Evolutionary conservation across 2,329 filamentous ascomycete species (phyloP).

Genomic region (Davidsoniella neocaledoniae): DNA sequence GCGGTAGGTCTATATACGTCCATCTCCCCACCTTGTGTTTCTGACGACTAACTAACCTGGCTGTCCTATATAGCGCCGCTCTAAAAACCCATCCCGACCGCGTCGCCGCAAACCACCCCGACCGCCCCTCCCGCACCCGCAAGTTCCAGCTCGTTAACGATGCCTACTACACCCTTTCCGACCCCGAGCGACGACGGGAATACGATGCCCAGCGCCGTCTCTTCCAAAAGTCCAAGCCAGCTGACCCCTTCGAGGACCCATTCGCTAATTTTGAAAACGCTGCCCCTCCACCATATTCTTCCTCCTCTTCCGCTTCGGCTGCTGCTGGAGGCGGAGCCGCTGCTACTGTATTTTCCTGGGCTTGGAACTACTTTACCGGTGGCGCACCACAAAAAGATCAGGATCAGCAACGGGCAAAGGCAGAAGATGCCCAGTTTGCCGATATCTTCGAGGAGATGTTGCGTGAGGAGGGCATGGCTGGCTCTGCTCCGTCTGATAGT

Average conservation of each 20-base stretch:
- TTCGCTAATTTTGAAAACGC: conserved; percentile 28
- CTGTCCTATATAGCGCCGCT: conserved; percentile 43
- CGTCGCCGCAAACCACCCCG: conserved; percentile 66
- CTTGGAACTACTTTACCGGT: conserved; percentile 43
- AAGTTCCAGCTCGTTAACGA: conserved; percentile 87
- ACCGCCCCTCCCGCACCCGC: conserved; percentile 64
- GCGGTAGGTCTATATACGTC: conserved; percentile 31
- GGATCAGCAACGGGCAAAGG: conserved; percentile 28
- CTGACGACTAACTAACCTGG: background rate
- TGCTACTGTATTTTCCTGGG: conserved; percentile 56
- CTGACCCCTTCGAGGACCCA: conserved; percentile 21
- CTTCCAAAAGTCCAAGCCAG: conserved; percentile 15
- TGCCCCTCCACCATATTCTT: background rate
- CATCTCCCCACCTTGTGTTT: background rate
- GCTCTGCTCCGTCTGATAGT: conserved; percentile 23
- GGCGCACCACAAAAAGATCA: conserved; percentile 19
- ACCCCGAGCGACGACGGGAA: conserved; percentile 56
- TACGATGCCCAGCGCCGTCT: conserved; percentile 53
- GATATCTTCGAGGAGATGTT: conserved; percentile 83
- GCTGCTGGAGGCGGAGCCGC: conserved; percentile 23
- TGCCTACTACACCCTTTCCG: conserved; percentile 82
- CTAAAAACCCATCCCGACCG: conserved; percentile 89
- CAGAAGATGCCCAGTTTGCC: conserved; percentile 70
- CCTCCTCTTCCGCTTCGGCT: conserved; percentile 17
- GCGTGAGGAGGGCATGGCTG: conserved; percentile 67